These are phyloP conservation scores for Lasiodiplodia sp. DNA, from an alignment of 2,329 filamentous ascomycete species.

Conservation along the genomic window DNA sequence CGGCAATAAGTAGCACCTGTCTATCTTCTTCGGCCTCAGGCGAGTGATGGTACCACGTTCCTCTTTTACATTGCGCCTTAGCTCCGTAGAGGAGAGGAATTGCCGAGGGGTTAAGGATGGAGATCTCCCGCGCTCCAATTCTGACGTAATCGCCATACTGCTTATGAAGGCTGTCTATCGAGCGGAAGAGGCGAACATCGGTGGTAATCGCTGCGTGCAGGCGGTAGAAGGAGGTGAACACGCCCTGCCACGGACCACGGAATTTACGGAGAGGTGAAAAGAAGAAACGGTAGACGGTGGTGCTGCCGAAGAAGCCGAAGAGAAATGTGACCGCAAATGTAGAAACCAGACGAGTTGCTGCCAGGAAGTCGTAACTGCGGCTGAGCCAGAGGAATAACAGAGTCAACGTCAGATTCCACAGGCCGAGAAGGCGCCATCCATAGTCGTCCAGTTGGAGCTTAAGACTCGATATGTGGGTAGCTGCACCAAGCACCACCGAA, in stretches of 20 bases:
- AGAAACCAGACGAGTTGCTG: not conserved
- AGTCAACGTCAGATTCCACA: slow-evolving; percentile 15
- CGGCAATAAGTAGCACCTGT: slow-evolving; percentile 34
- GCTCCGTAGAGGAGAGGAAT: slow-evolving; percentile 38
- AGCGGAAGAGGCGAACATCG: slow-evolving; percentile 15
- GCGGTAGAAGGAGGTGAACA: slow-evolving; percentile 22
- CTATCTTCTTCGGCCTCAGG: slow-evolving; percentile 36
- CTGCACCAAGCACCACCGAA: slow-evolving; percentile 13
- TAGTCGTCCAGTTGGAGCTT: slow-evolving; percentile 18
- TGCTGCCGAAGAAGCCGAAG: slow-evolving; percentile 40
- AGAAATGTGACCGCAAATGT: slow-evolving; percentile 23
- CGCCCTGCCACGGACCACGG: slow-evolving; percentile 24
- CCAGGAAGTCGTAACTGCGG: slow-evolving; percentile 9
- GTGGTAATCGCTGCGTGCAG: not conserved
- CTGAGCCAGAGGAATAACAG: slow-evolving; percentile 1
- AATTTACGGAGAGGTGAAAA: slow-evolving; percentile 49
- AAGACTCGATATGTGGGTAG: slow-evolving; percentile 2
- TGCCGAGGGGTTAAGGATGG: slow-evolving; percentile 38
- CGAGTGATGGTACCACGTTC: slow-evolving; percentile 38
- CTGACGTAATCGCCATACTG: slow-evolving; percentile 30
- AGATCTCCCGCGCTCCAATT: slow-evolving; percentile 37
- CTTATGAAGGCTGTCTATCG: slow-evolving; percentile 25
- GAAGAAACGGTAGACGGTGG: slow-evolving; percentile 48
- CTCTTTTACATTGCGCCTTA: slow-evolving; percentile 47
- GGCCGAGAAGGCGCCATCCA: slow-evolving; percentile 22